Conservation (phyloP, 805 yeast genomes). For the Cyberlindnera galapagoensis region DNA sequence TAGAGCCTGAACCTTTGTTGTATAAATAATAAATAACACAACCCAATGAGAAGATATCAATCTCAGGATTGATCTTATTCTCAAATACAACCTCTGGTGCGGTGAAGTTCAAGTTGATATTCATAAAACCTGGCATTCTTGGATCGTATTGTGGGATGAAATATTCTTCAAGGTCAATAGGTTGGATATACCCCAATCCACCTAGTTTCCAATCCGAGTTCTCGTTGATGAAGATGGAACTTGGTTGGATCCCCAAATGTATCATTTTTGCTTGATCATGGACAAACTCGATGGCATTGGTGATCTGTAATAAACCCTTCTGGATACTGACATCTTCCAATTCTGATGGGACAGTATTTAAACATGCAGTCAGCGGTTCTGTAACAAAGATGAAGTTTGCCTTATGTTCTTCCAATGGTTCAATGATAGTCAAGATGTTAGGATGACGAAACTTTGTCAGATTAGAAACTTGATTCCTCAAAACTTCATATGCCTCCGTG, state of each 20-base stretch:
- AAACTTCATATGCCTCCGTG: slow-evolving; percentile 57
- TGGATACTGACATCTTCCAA: slow-evolving; percentile 69
- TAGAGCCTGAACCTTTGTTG: slow-evolving; percentile 40
- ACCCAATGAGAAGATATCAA: slow-evolving; percentile 84
- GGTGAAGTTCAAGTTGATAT: slow-evolving; percentile 62
- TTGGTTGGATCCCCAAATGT: slow-evolving; percentile 75
- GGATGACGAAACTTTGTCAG: slow-evolving; percentile 87
- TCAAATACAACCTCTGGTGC: slow-evolving; percentile 83
- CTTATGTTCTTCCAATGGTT: slow-evolving; percentile 85
- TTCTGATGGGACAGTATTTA: slow-evolving; percentile 39
- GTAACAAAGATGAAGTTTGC: slow-evolving; percentile 75
- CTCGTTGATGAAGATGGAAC: slow-evolving; percentile 67
- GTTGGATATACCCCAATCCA: slow-evolving; percentile 58
- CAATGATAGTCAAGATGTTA: slow-evolving; percentile 71
- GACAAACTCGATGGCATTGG: slow-evolving; percentile 74
- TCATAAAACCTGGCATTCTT: slow-evolving; percentile 66
- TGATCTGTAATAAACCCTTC: slow-evolving; percentile 75
- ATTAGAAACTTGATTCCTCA: slow-evolving; percentile 62
- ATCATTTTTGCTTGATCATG: slow-evolving; percentile 71
- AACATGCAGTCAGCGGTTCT: slow-evolving; percentile 61
- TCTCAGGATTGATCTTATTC: slow-evolving; percentile 51
- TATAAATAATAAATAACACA: slow-evolving; percentile 67
- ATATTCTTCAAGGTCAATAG: slow-evolving; percentile 47
- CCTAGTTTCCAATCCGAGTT: slow-evolving; percentile 92
- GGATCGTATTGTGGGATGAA: slow-evolving; percentile 69